Evolutionary conservation across 139 green algal genomes (phyloP).

Genomic region (Chlorella vulgaris): DNA sequence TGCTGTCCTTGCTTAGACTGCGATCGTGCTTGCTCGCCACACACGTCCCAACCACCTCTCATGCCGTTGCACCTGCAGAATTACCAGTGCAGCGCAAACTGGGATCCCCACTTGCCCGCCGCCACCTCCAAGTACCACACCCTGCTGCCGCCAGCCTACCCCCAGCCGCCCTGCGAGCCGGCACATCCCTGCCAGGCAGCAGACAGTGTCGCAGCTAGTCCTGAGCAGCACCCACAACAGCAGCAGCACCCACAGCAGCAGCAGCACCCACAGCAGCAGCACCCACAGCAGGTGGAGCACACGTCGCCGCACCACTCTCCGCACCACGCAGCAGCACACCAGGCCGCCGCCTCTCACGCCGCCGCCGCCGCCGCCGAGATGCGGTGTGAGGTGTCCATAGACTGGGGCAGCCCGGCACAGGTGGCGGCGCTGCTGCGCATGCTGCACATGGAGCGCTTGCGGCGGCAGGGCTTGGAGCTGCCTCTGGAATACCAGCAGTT

Average conservation of each 20-base stretch:
- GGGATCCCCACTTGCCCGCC: too few species aligned
- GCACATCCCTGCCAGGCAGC: background rate
- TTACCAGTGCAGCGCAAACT: too few species aligned
- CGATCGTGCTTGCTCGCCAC: background rate
- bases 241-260: background rate
- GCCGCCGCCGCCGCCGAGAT: background rate
- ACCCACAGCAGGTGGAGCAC: background rate
- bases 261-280: slow-evolving; percentile 1
- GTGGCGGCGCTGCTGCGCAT: slow-evolving; percentile 16
- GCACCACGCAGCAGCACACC: slow-evolving; percentile 1
- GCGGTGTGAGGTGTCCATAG: background rate
- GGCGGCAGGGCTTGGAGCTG: background rate
- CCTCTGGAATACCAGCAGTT: background rate
- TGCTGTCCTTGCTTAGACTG: background rate
- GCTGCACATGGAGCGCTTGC: slow-evolving; percentile 16
- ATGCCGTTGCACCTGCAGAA: too few species aligned
- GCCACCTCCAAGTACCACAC: too few species aligned
- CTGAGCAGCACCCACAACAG: background rate
- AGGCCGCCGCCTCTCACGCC: background rate
- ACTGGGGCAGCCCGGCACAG: slow-evolving; percentile 12
- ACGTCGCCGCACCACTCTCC: background rate
- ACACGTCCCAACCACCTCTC: background rate
- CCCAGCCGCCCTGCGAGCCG: too few species aligned
- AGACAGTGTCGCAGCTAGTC: background rate
- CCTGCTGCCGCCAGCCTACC: too few species aligned